Evolutionary conservation across 2,329 filamentous ascomycete species (phyloP).

Genomic region (Cadophora malorum): DNA sequence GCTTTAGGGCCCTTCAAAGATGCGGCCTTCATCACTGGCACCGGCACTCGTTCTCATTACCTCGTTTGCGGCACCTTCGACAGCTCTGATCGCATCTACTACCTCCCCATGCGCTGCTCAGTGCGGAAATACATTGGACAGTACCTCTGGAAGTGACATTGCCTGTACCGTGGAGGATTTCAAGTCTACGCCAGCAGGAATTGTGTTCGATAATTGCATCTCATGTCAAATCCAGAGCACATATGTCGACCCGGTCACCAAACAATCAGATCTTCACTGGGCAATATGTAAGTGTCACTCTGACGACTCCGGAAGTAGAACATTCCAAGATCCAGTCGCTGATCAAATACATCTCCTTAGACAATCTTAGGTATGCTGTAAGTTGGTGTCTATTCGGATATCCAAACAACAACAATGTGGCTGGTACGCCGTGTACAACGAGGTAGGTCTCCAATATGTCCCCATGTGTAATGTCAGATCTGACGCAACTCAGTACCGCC

Average conservation of each 20-base stretch:
- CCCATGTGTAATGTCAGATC: conserved; percentile 2
- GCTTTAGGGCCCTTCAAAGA: conserved; percentile 27
- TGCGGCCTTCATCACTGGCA: conserved; percentile 33
- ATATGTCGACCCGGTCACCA: conserved; percentile 49
- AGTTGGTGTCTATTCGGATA: conserved; percentile 62
- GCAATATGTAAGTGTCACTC: conserved; percentile 56
- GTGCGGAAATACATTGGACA: conserved; percentile 42
- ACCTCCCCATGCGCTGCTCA: conserved; percentile 41
- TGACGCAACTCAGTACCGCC: conserved; percentile 50
- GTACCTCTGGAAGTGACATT: conserved; percentile 38
- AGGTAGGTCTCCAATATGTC: conserved; percentile 48
- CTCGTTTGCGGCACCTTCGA: conserved; percentile 29
- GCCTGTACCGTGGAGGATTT: conserved; percentile 31
- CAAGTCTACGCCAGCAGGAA: conserved; percentile 27
- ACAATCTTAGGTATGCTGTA: conserved; percentile 63
- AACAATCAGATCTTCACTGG: conserved; percentile 59
- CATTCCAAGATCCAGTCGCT: background rate
- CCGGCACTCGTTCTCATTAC: conserved; percentile 36
- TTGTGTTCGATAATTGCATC: conserved; percentile 38
- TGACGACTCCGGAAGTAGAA: no score
- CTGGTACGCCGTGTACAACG: conserved; percentile 55
- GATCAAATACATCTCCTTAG: conserved; percentile 44
- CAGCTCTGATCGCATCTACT: conserved; percentile 36
- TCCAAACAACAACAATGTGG: conserved; percentile 51
- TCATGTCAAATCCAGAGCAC: conserved; percentile 51